phyloP scores from a whole-genome alignment of 768 basidiomycete genomes.

The Mycena polygramma region DNA sequence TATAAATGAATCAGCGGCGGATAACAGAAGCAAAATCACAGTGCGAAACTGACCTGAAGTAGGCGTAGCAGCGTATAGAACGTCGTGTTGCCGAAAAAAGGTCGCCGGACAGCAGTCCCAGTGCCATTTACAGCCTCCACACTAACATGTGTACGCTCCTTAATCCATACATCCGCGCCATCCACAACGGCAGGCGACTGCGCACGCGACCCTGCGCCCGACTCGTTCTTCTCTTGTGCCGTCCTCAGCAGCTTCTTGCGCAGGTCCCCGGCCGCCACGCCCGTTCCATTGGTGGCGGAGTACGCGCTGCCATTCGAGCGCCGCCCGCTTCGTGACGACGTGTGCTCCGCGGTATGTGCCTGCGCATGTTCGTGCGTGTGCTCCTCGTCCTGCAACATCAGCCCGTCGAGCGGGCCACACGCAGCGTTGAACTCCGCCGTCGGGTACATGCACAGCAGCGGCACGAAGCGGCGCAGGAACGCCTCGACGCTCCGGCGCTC shows the following conservation, averaged over 20 bases:
- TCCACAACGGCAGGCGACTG: conserved; percentile 23
- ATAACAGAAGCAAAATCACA: neutral
- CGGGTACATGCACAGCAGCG: conserved; percentile 80
- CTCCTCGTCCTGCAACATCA: conserved; percentile 52
- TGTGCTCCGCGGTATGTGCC: conserved; percentile 48
- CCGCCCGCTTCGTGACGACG: conserved; percentile 55
- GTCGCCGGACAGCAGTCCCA: conserved; percentile 54
- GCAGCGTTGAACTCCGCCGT: conserved; percentile 76
- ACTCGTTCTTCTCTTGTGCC: conserved; percentile 68
- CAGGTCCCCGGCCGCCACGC: conserved; percentile 74
- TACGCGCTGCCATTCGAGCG: conserved; percentile 59
- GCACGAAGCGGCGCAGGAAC: conserved; percentile 88
- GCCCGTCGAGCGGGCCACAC: conserved; percentile 67
- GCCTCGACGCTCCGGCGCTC: conserved; percentile 89
- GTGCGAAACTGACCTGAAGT: conserved; percentile 73
- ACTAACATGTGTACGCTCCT: conserved; percentile 54
- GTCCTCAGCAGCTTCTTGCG: conserved; percentile 86
- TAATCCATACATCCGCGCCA: conserved; percentile 71
- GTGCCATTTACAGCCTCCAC: conserved; percentile 41
- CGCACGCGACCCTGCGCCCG: conserved; percentile 38
- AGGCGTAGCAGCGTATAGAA: conserved; percentile 92
- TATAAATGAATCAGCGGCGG: conserved; percentile 47
- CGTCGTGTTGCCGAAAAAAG: conserved; percentile 93
- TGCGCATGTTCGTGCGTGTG: conserved; percentile 38
- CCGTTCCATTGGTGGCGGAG: conserved; percentile 53